Evolutionary conservation across 371 early-diverging fungal species (phyloP).

Genomic region (Zychaea mexicana): DNA sequence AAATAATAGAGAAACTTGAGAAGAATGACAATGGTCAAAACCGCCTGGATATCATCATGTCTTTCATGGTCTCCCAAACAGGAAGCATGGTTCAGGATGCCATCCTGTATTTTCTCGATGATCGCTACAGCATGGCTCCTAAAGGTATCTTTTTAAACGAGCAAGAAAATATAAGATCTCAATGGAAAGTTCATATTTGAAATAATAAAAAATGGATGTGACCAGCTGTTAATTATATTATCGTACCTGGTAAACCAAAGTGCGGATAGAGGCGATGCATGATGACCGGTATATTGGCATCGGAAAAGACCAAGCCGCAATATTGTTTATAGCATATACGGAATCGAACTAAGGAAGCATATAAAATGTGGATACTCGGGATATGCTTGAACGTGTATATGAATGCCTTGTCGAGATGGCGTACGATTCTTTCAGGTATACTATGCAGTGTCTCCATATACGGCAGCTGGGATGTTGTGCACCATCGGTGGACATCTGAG

Average conservation of each 20-base stretch:
- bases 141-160: neutral
- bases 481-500: neutral
- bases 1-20: slow-evolving; percentile 2
- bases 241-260: slow-evolving; percentile 1
- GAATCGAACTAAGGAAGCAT: neutral
- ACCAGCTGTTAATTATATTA: no score
- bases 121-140: neutral
- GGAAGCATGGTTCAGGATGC: neutral
- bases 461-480: neutral
- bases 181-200: neutral
- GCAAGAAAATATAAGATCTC: neutral
- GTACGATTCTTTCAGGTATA: neutral
- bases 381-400: neutral
- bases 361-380: neutral
- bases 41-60: neutral
- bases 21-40: neutral
- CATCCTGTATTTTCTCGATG: neutral
- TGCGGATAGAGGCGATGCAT: neutral
- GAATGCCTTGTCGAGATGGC: neutral
- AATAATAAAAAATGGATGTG: no score
- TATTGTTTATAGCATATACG: neutral
- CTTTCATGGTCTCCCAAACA: neutral
- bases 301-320: neutral
- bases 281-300: neutral
- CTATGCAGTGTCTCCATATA: neutral